Conservation (phyloP, 1,139 yeast species). For the Candida tunisiensis region DNA sequence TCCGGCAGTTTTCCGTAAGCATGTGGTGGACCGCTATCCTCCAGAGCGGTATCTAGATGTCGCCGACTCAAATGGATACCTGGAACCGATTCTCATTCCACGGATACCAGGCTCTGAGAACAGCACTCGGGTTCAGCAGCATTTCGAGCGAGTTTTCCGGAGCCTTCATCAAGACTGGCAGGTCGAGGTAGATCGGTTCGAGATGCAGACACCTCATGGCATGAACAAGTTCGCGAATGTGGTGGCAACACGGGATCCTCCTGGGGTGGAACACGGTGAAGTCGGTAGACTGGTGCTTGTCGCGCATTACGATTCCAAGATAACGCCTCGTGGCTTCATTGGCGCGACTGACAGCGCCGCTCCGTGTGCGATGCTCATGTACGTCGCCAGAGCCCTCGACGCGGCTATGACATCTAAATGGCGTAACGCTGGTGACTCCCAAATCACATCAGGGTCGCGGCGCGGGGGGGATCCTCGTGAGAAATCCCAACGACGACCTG, state of each 20-base stretch:
- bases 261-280: slow-evolving; percentile 8
- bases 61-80: too few relatives aligned
- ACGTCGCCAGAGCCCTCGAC: slow-evolving; percentile 23
- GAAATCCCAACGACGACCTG: slow-evolving; percentile 8
- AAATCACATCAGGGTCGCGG: too few relatives aligned
- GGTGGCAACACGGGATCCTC: slow-evolving; percentile 18
- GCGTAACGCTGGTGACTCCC: slow-evolving; percentile 4
- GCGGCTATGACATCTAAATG: slow-evolving; percentile 12
- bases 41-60: too few relatives aligned
- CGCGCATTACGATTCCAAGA: slow-evolving; percentile 39
- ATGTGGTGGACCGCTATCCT: too few relatives aligned
- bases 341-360: slow-evolving; percentile 46
- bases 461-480: slow-evolving; percentile 5
- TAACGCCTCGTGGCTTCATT: slow-evolving; percentile 32
- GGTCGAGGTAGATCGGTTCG: slow-evolving; percentile 24
- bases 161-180: slow-evolving; percentile 26
- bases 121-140: too few relatives aligned
- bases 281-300: slow-evolving; percentile 25
- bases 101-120: too few relatives aligned
- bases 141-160: too few relatives aligned
- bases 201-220: slow-evolving; percentile 20
- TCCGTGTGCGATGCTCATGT: slow-evolving; percentile 34
- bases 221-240: slow-evolving; percentile 29
- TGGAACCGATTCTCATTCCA: too few relatives aligned
- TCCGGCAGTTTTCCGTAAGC: too few relatives aligned